phyloP scores from a whole-genome alignment of 306 rosid genomes.

The Cicer arietinum region DNA sequence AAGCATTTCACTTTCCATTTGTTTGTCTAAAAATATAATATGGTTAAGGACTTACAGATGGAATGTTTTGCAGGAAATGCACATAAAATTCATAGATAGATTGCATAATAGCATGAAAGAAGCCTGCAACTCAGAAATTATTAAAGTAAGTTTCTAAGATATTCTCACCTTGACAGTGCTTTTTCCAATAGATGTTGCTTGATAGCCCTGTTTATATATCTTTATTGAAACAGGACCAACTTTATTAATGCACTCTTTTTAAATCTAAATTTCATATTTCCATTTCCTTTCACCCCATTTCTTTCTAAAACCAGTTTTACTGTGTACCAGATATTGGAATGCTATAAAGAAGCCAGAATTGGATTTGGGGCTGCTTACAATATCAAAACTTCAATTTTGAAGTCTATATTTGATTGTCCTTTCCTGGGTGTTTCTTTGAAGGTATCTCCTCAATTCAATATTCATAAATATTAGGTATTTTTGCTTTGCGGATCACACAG shows the following conservation, averaged over 20 bases:
- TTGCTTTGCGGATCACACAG: constrained; percentile 26
- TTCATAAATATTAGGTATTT: constrained; percentile 26
- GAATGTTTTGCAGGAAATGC: constrained; percentile 60
- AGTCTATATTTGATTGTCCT: constrained; percentile 81
- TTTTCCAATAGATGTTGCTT: constrained; percentile 14
- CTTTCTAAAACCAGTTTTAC: constrained; percentile 45
- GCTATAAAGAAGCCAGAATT: constrained; percentile 77
- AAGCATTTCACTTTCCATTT: constrained; percentile 36
- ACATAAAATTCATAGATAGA: constrained; percentile 61
- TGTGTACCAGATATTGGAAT: constrained; percentile 67
- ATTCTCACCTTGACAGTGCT: constrained; percentile 30
- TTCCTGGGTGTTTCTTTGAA: constrained; percentile 75
- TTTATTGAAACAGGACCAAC: constrained; percentile 22
- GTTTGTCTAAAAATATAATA: constrained; percentile 39
- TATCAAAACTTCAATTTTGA: constrained; percentile 72
- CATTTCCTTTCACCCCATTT: constrained; percentile 40
- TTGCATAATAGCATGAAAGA: constrained; percentile 54
- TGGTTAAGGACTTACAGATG: constrained; percentile 47
- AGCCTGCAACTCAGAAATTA: constrained; percentile 59
- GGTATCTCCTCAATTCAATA: constrained; percentile 57
- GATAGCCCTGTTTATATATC: constrained; percentile 32
- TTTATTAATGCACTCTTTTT: constrained; percentile 31
- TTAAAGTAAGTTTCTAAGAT: constrained; percentile 58
- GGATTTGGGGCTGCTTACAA: constrained; percentile 92
- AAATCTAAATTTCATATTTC: constrained; percentile 25